These are phyloP conservation scores for Thermoascus crustaceus DNA, from an alignment of 2,329 filamentous ascomycete genomes.

Conservation along the genomic window DNA sequence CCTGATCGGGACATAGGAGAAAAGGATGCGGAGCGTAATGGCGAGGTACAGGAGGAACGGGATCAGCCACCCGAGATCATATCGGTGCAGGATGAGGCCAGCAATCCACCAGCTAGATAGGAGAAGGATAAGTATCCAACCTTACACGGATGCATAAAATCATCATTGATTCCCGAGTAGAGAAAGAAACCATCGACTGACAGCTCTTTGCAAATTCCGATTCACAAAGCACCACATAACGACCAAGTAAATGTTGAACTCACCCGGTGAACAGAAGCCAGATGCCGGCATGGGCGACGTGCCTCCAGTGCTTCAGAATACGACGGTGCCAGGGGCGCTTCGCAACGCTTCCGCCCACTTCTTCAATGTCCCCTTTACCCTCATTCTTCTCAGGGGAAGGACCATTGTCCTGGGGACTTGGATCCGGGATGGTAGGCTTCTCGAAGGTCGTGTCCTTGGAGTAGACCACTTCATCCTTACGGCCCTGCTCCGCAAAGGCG, in stretches of 20 bases:
- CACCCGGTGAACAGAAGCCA: constrained; percentile 48
- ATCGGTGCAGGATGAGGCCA: constrained; percentile 60
- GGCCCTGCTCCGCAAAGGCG: constrained; percentile 26
- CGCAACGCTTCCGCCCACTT: constrained; percentile 28
- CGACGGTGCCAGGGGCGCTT: constrained; percentile 21
- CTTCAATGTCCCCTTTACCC: constrained; percentile 32
- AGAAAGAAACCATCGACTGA: too few relatives aligned
- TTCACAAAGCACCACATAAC: neutral
- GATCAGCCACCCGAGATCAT: constrained; percentile 71
- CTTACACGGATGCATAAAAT: constrained; percentile 1
- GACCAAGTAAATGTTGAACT: constrained; percentile 17
- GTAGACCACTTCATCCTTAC: constrained; percentile 42
- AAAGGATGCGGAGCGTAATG: constrained; percentile 65
- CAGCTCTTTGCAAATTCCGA: too few relatives aligned
- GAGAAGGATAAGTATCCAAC: constrained; percentile 10
- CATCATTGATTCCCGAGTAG: too few relatives aligned
- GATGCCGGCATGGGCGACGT: constrained; percentile 39
- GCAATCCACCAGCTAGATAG: constrained; percentile 75
- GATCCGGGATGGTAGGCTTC: constrained; percentile 27
- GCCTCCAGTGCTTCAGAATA: constrained; percentile 19
- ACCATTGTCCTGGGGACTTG: constrained; percentile 34
- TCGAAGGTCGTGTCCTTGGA: constrained; percentile 36
- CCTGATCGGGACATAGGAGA: constrained; percentile 62
- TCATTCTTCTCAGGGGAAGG: constrained; percentile 15
- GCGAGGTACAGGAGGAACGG: constrained; percentile 75